These are phyloP conservation scores for Vigna angularis DNA, from an alignment of 306 rosid genomes.

Conservation along the genomic window DNA sequence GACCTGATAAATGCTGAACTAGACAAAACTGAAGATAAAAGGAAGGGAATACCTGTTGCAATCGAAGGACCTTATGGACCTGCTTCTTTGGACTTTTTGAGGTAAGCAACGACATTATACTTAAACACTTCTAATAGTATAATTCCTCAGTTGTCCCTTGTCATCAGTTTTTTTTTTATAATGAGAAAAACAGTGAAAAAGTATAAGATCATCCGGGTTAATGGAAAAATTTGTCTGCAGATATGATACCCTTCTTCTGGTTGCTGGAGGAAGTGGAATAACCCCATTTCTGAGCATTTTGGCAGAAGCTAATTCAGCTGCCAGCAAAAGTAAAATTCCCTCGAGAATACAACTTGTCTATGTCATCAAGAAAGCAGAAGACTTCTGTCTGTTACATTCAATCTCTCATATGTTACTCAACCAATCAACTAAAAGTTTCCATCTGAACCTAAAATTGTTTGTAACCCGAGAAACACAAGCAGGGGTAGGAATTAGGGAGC, in stretches of 20 bases:
- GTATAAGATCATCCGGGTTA: constrained; percentile 27
- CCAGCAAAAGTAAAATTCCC: constrained; percentile 48
- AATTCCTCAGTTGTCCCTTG: background rate
- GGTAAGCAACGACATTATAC: constrained; percentile 50
- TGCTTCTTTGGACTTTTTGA: constrained; percentile 64
- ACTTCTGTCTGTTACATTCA: constrained; percentile 65
- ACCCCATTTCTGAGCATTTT: constrained; percentile 89
- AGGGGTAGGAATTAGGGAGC: constrained; percentile 53
- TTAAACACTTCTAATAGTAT: constrained; percentile 12
- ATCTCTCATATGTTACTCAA: constrained; percentile 62
- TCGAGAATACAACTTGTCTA: constrained; percentile 67
- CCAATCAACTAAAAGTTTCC: constrained; percentile 51
- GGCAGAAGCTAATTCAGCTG: constrained; percentile 63
- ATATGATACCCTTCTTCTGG: constrained; percentile 70
- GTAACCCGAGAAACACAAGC: constrained; percentile 78
- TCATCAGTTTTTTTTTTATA: constrained; percentile 13
- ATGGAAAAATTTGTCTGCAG: constrained; percentile 56
- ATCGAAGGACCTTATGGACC: constrained; percentile 97
- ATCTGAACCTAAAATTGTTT: constrained; percentile 64
- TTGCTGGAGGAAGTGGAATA: constrained; percentile 93
- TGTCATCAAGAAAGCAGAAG: constrained; percentile 69
- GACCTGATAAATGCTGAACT: constrained; percentile 62
- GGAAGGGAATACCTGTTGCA: constrained; percentile 68
- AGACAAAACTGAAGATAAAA: constrained; percentile 51
- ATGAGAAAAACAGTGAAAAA: background rate